Conservation (phyloP, 2,329 filamentous ascomycete genomes). For the Sordariomycetes sp. region DNA sequence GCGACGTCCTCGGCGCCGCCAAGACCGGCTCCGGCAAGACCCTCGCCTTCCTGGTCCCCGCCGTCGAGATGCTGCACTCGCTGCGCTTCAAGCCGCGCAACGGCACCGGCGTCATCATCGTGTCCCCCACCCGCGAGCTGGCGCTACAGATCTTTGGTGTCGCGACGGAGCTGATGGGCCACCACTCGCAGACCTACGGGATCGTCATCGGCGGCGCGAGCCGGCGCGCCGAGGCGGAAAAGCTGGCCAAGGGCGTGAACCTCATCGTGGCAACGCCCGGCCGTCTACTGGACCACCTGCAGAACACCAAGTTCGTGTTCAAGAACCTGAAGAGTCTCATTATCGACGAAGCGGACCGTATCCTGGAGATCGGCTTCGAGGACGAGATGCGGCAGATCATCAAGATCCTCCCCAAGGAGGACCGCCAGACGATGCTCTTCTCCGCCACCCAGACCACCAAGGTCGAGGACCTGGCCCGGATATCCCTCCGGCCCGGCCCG, state of each 20-base stretch:
- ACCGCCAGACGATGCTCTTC: conserved; percentile 95
- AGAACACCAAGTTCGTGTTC: conserved; percentile 78
- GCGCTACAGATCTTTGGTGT: conserved; percentile 96
- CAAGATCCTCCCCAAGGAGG: conserved; percentile 79
- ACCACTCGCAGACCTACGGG: conserved; percentile 89
- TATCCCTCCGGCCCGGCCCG: conserved; percentile 82
- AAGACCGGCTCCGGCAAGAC: conserved; percentile 98
- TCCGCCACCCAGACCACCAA: conserved; percentile 97
- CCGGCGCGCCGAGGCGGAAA: conserved; percentile 80
- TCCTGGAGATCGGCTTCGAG: conserved; percentile 95
- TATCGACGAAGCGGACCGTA: conserved; percentile 94
- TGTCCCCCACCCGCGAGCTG: conserved; percentile 87
- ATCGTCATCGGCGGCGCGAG: conserved; percentile 97
- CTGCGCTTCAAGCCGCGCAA: conserved; percentile 92
- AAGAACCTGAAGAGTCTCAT: conserved; percentile 88
- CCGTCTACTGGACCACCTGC: conserved; percentile 83
- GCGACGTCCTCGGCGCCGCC: conserved; percentile 87
- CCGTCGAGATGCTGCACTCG: conserved; percentile 83
- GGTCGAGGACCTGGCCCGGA: conserved; percentile 90
- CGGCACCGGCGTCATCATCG: conserved; percentile 82
- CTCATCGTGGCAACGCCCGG: conserved; percentile 90
- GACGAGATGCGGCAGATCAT: conserved; percentile 97
- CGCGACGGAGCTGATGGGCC: conserved; percentile 81
- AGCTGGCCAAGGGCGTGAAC: conserved; percentile 90
- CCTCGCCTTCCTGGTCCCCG: conserved; percentile 85